Percentiles rank a stretch among this genome's conserved stretches.
Evolutionary conservation across 2,329 filamentous ascomycete genomes (phyloP).

Genomic region (Trichoderma sp.): DNA sequence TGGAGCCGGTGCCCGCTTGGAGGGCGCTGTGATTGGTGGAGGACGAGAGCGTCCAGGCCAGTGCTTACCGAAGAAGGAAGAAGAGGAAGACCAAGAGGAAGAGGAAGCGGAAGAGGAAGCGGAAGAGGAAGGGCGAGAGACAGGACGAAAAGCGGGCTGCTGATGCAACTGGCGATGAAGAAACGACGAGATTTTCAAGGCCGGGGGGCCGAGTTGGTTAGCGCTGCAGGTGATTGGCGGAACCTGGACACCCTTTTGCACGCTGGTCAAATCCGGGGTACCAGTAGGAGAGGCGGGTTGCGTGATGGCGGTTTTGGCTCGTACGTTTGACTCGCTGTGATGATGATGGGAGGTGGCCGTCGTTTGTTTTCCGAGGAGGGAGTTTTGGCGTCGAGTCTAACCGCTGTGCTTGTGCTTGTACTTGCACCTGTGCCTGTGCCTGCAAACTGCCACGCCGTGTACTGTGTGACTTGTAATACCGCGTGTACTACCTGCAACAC

Average conservation of each 20-base stretch:
- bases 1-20: background rate
- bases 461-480: too few species aligned
- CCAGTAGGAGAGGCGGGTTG: background rate
- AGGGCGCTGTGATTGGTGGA: too few species aligned
- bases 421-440: background rate
- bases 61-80: background rate
- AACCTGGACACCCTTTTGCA: background rate
- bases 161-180: background rate
- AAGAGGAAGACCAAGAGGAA: background rate
- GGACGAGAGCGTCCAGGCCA: background rate
- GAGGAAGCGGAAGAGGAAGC: background rate
- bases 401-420: background rate
- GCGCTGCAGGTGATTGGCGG: conserved; percentile 5
- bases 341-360: background rate
- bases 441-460: too few species aligned
- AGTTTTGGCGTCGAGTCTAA: too few species aligned
- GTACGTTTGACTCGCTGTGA: too few species aligned
- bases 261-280: conserved; percentile 8
- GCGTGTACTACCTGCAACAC: too few species aligned
- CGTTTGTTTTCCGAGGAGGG: background rate
- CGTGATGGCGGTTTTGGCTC: background rate
- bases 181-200: background rate
- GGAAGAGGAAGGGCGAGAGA: background rate
- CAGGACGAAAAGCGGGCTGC: background rate
- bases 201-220: background rate